Base-by-base conservation (phyloP, 805 yeast species). In the Yamadazyma laniorum region DNA sequence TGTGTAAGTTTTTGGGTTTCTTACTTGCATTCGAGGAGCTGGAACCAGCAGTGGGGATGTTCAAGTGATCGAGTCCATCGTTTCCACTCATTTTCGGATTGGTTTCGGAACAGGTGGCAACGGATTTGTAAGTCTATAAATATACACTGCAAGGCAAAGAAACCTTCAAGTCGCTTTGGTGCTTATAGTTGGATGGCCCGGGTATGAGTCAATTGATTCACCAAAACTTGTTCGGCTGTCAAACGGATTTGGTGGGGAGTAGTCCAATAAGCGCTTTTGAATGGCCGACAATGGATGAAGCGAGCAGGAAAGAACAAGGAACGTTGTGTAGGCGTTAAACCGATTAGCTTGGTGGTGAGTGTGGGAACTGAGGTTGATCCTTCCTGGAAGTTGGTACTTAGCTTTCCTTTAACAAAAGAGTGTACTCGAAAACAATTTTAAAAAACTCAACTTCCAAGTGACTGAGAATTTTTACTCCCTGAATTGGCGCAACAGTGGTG, bases 1-100 rank as follows among this genome's bases (percentile, higher is more conserved):
- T 89, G 64, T 89, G 95, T 43, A 93, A 55, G 49, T 63, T 66
- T 36, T 56, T 60, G 2, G 66, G 63, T 40, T 60, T 61, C 32
- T 43, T 43, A 11, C 16, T 4, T 3, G 26, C 35, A n/a, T 39
- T 32, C 28, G 22, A 15, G 16, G 38, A 22, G 4, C 28, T 26
- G 2, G 37, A 12, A 4, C 25, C 34, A 7, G 32, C 14, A 16
- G 40, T 32, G 19, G 42, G 42, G 17, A 38, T 38, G 21, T 38
- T 38, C 19, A 38, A 38, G 18, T 38, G 33, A 22, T 38, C 33
- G n/a, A 11, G 17, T 29, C 19, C 14, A 18, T 28, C 32, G 23
- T 22, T 29, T 14, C 31, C 32, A 29, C 32, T 29, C 36, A 25
- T 34, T 26, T 21, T 21, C 9, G 23, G 6, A 21, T 9, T 21